These are phyloP conservation scores for Kalanchoe fedtschenkoi DNA, from an alignment of 164 flowering plant species.

Conservation along the genomic window DNA sequence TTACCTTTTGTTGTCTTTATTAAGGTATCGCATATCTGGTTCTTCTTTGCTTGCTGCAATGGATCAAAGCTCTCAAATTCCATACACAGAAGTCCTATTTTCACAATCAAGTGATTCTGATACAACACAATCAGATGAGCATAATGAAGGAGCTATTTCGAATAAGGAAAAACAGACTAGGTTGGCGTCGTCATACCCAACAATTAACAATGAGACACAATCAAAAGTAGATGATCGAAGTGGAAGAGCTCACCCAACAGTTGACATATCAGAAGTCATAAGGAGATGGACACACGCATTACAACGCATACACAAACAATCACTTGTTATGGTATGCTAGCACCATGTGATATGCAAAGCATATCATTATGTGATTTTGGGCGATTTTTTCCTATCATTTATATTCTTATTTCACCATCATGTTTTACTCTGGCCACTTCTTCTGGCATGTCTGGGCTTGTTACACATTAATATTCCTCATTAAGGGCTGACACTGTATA, in stretches of 20 bases:
- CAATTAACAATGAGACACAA: constrained; percentile 39
- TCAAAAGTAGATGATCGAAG: constrained; percentile 66
- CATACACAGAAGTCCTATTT: constrained; percentile 39
- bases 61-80: constrained; percentile 89
- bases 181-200: constrained; percentile 30
- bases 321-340: constrained; percentile 51
- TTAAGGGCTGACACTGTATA: neutral
- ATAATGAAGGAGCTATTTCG: constrained; percentile 30
- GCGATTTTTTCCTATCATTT: too few species aligned
- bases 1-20: constrained; percentile 6
- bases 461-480: neutral
- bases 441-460: neutral
- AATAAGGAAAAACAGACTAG: constrained; percentile 30
- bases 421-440: neutral
- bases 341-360: neutral
- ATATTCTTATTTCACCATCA: too few species aligned
- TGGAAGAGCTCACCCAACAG: constrained; percentile 74
- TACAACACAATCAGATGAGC: constrained; percentile 32
- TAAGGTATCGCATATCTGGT: constrained; percentile 94
- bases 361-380: neutral
- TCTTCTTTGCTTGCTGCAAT: constrained; percentile 92
- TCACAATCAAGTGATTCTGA: constrained; percentile 31
- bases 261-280: constrained; percentile 88
- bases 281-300: constrained; percentile 98
- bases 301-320: constrained; percentile 91